A percentile compares a stretch with the other conserved stretches of the same genome.
Conservation (phyloP, 2,329 filamentous ascomycete genomes). For the Sporothrix inflata region DNA sequence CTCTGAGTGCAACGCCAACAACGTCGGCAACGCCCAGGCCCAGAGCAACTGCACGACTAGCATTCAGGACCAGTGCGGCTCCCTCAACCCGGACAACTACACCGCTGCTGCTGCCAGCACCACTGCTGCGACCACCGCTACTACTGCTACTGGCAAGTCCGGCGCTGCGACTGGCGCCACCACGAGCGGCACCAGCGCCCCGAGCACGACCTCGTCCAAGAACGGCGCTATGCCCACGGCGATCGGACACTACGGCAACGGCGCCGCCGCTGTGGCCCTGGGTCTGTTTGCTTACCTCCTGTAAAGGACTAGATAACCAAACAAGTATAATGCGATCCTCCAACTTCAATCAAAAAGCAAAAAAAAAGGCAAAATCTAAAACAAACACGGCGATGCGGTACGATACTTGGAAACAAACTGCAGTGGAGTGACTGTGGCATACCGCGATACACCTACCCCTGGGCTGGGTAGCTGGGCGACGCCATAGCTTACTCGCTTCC, state of each 20-base stretch:
- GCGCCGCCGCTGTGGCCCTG: conserved; percentile 53
- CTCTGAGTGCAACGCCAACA: conserved; percentile 50
- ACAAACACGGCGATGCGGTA: not conserved
- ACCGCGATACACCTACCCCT: conserved; percentile 21
- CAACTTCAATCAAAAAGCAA: not conserved
- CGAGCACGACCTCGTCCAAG: conserved; percentile 34
- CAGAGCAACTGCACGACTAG: conserved; percentile 54
- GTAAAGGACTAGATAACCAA: conserved; percentile 39
- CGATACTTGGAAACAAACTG: not conserved
- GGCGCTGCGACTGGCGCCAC: conserved; percentile 1
- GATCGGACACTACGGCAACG: conserved; percentile 47
- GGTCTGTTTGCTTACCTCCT: conserved; percentile 58
- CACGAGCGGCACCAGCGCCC: conserved; percentile 22
- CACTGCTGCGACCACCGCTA: conserved; percentile 36
- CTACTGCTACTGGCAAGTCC: conserved; percentile 32
- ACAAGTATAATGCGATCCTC: not conserved
- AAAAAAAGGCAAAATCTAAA: not conserved
- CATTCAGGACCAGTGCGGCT: conserved; percentile 55
- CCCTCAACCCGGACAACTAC: conserved; percentile 44
- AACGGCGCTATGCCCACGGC: conserved; percentile 39
- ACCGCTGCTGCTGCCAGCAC: conserved; percentile 28
- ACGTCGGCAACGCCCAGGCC: conserved; percentile 47
- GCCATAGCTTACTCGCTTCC: not conserved
- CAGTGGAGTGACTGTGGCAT: not conserved
- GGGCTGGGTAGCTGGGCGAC: conserved; percentile 22